Percentiles rank a stretch among this genome's conserved stretches.
Evolutionary conservation across 768 basidiomycete genomes (phyloP).

Genomic region (Pleurotus eryngii): DNA sequence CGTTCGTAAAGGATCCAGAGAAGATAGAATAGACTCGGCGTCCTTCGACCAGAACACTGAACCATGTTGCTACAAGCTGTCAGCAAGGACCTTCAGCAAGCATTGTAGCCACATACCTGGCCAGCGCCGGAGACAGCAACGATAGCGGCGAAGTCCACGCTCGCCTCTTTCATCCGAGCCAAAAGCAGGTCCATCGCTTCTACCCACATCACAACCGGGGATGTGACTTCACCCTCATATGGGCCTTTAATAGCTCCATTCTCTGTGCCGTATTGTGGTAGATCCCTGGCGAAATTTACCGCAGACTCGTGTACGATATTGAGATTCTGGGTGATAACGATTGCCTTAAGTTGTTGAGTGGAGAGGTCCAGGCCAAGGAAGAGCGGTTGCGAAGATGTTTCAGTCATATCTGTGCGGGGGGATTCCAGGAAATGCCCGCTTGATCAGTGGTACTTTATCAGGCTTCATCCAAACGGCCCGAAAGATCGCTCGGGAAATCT

Average conservation of each 20-base stretch:
- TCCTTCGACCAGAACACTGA: constrained; percentile 76
- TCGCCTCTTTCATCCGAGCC: constrained; percentile 54
- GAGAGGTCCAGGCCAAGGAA: constrained; percentile 87
- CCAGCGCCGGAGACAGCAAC: constrained; percentile 73
- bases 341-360: constrained; percentile 81
- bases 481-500: constrained; percentile 1
- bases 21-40: constrained; percentile 48
- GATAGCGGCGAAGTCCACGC: constrained; percentile 57
- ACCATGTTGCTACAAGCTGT: constrained; percentile 69
- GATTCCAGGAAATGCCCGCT: neutral
- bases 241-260: constrained; percentile 68
- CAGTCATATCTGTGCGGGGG: neutral
- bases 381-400: constrained; percentile 15
- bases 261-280: constrained; percentile 62
- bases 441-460: neutral
- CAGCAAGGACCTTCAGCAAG: neutral
- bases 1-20: constrained; percentile 46
- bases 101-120: constrained; percentile 45
- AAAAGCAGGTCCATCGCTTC: constrained; percentile 80
- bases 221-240: constrained; percentile 69
- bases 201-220: constrained; percentile 83
- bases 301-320: constrained; percentile 63
- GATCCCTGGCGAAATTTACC: constrained; percentile 78
- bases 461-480: neutral
- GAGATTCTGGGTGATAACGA: constrained; percentile 57